Percentiles rank a stretch among this genome's conserved stretches.
phyloP scores from a whole-genome alignment of 2,329 filamentous ascomycete genomes.

The Ophiocordyceps unilateralis region DNA sequence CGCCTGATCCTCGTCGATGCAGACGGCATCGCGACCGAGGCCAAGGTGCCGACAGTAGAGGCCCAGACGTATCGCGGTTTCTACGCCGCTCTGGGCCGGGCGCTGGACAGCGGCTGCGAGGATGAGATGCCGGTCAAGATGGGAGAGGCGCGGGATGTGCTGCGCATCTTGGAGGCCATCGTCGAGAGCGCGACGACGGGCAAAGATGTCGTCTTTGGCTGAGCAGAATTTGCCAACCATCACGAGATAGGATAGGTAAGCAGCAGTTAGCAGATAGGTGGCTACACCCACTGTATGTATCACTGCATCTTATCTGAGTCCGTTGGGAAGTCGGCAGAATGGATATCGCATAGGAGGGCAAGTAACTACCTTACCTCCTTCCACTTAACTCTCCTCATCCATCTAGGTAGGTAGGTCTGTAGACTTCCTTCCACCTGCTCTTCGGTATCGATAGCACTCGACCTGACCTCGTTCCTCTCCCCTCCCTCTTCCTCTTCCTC shows the following conservation, averaged over 20 bases:
- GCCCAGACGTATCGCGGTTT: slow-evolving; percentile 52
- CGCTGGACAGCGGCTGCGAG: slow-evolving; percentile 28
- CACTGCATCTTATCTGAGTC: too few relatives aligned
- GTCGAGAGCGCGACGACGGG: slow-evolving; percentile 31
- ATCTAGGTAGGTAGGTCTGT: too few relatives aligned
- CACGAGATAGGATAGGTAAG: not conserved
- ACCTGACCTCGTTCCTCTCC: not conserved
- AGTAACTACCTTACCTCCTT: too few relatives aligned
- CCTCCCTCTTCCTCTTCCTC: not conserved
- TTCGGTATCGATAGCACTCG: too few relatives aligned
- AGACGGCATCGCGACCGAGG: slow-evolving; percentile 31
- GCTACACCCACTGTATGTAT: too few relatives aligned
- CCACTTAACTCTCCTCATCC: too few relatives aligned
- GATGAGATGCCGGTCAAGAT: slow-evolving; percentile 35
- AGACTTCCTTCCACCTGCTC: too few relatives aligned
- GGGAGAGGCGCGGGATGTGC: slow-evolving; percentile 32
- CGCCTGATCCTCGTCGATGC: slow-evolving; percentile 36
- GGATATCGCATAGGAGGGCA: too few relatives aligned
- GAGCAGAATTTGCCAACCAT: not conserved
- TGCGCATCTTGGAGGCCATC: slow-evolving; percentile 34
- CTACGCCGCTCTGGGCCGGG: slow-evolving; percentile 37
- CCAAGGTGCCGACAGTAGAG: slow-evolving; percentile 38
- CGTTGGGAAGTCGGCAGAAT: too few relatives aligned
- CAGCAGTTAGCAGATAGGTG: too few relatives aligned
- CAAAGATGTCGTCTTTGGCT: slow-evolving; percentile 22